phyloP scores from a whole-genome alignment of 164 flowering plant species.

The Vitis vinifera region ASM3070453v1 NC_081811.1:4507501-4508000 shows the following conservation, averaged over 20 bases:
- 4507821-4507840: slow-evolving; percentile 28
- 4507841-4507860: slow-evolving; percentile 22
- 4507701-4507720: slow-evolving; percentile 62
- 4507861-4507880: slow-evolving; percentile 33
- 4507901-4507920: slow-evolving; percentile 39
- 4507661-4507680: slow-evolving; percentile 60
- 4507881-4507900: slow-evolving; percentile 19
- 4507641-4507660: slow-evolving; percentile 4
- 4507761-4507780: slow-evolving; percentile 36
- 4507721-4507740: slow-evolving; percentile 75
- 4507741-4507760: slow-evolving; percentile 53
- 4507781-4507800: slow-evolving; percentile 47
- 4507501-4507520: background rate
- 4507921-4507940: slow-evolving; percentile 35
- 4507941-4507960: slow-evolving; percentile 49
- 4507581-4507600: slow-evolving; percentile 43
- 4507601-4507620: background rate
- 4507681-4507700: slow-evolving; percentile 57
- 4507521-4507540: slow-evolving; percentile 18
- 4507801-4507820: slow-evolving; percentile 2
- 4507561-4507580: slow-evolving; percentile 53
- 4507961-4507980: slow-evolving; percentile 68
- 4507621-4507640: background rate
- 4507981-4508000: slow-evolving; percentile 63
- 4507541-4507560: slow-evolving; percentile 39